Percentiles rank a stretch among this genome's conserved stretches.
Evolutionary conservation across 805 yeast genomes (phyloP).

Genomic region (Yamadazyma philogaea): DNA sequence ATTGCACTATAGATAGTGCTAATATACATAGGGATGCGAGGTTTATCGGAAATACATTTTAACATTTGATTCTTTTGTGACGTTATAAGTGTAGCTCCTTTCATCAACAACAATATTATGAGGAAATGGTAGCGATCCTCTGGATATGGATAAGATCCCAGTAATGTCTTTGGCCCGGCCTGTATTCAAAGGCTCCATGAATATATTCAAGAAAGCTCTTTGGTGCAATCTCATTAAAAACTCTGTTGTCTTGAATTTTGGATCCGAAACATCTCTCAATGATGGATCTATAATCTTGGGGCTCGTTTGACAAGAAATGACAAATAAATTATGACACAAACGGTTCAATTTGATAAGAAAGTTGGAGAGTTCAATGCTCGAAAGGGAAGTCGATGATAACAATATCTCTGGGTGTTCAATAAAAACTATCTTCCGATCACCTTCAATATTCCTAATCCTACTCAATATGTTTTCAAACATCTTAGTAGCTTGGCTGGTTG

Average conservation of each 20-base stretch:
- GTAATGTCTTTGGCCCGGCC: constrained; percentile 83
- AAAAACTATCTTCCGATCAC: constrained; percentile 27
- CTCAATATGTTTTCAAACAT: constrained; percentile 20
- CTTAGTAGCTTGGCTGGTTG: constrained; percentile 13
- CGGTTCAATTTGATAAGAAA: constrained; percentile 33
- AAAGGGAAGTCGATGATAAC: constrained; percentile 38
- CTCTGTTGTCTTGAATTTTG: constrained; percentile 43
- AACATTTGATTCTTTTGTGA: constrained; percentile 51
- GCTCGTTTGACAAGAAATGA: constrained; percentile 36
- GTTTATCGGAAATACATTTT: constrained; percentile 43
- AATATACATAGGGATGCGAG: not conserved
- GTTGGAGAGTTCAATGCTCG: constrained; percentile 32
- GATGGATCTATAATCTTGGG: constrained; percentile 32
- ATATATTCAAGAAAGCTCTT: constrained; percentile 50
- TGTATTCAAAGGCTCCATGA: constrained; percentile 65
- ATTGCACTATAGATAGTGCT: too few species aligned
- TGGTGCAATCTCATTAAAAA: constrained; percentile 48
- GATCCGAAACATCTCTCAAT: constrained; percentile 18
- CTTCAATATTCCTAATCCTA: constrained; percentile 8
- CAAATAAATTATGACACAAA: constrained; percentile 30
- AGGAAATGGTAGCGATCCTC: constrained; percentile 47
- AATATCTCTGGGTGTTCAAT: constrained; percentile 49
- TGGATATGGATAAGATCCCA: constrained; percentile 60
- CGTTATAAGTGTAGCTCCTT: constrained; percentile 60
- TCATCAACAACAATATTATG: constrained; percentile 39